phyloP scores from a whole-genome alignment of 2,329 filamentous ascomycete species.

The Fusarium virguliforme region DNA sequence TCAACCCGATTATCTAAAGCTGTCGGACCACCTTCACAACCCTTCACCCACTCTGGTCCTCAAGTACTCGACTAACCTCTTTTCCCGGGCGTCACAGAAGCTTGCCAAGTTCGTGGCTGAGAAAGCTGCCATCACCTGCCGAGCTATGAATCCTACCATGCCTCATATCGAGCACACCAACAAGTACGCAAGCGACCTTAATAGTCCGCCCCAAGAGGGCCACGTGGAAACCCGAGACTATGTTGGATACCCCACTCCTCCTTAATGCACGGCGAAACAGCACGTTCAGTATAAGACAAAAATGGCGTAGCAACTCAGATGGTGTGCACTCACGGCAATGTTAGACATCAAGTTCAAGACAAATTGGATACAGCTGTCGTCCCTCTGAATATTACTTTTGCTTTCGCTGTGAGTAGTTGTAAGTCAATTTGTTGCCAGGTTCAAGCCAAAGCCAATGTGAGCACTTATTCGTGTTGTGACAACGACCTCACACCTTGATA shows the following conservation, averaged over 20 bases:
- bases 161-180: neutral
- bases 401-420: neutral
- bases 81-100: neutral
- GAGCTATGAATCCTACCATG: neutral
- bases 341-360: neutral
- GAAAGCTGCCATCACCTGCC: neutral
- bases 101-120: neutral
- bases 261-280: neutral
- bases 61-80: neutral
- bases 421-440: neutral
- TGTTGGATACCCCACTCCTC: neutral
- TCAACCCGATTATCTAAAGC: neutral
- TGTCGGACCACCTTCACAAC: neutral
- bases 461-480: neutral
- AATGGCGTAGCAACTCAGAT: neutral
- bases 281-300: neutral
- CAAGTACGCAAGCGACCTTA: neutral
- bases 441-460: neutral
- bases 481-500: neutral
- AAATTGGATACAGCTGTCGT: neutral
- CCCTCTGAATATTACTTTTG: neutral
- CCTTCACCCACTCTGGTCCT: neutral
- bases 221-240: neutral
- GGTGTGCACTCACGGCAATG: neutral
- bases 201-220: neutral